These are phyloP conservation scores for Boletus subcaerulescens DNA, from an alignment of 768 basidiomycete genomes.

Conservation along the genomic window DNA sequence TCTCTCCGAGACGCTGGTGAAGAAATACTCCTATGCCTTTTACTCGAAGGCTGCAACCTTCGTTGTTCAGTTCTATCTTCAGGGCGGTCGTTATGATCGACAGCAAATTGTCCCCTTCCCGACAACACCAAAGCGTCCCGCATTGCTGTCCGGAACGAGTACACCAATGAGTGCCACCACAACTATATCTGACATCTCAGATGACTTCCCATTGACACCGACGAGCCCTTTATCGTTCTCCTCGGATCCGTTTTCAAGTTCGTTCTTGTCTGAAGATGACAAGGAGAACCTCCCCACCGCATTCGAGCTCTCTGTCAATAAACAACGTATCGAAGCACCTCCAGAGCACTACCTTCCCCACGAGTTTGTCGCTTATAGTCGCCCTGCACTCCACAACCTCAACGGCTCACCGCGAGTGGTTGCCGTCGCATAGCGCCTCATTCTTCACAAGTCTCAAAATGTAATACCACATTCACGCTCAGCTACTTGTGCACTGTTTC, in stretches of 20 bases:
- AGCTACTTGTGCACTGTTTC: conserved; percentile 62
- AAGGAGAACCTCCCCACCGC: conserved; percentile 77
- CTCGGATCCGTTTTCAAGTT: conserved; percentile 50
- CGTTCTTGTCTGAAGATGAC: conserved; percentile 62
- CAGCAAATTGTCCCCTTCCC: conserved; percentile 51
- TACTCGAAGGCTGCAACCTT: conserved; percentile 95
- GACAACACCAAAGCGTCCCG: conserved; percentile 51
- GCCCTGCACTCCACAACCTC: conserved; percentile 73
- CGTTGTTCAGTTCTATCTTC: conserved; percentile 91
- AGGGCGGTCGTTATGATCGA: conserved; percentile 71
- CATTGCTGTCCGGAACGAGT: conserved; percentile 47
- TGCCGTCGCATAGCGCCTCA: conserved; percentile 55
- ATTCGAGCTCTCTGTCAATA: conserved; percentile 72
- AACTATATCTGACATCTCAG: conserved; percentile 69
- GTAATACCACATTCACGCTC: conserved; percentile 65
- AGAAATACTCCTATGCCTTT: conserved; percentile 97
- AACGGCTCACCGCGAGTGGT: conserved; percentile 57
- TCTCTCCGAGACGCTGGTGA: conserved; percentile 92
- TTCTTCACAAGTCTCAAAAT: conserved; percentile 64
- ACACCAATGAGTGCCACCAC: conserved; percentile 78
- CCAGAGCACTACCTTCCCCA: conserved; percentile 79
- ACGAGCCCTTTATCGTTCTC: conserved; percentile 57
- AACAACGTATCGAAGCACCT: conserved; percentile 61
- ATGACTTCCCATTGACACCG: conserved; percentile 83
- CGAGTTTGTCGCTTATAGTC: conserved; percentile 77